A percentile compares a stretch with the other conserved stretches of the same genome.
Evolutionary conservation across 2,329 filamentous ascomycete species (phyloP).

Genomic region (Pestalotiopsis sp.): DNA sequence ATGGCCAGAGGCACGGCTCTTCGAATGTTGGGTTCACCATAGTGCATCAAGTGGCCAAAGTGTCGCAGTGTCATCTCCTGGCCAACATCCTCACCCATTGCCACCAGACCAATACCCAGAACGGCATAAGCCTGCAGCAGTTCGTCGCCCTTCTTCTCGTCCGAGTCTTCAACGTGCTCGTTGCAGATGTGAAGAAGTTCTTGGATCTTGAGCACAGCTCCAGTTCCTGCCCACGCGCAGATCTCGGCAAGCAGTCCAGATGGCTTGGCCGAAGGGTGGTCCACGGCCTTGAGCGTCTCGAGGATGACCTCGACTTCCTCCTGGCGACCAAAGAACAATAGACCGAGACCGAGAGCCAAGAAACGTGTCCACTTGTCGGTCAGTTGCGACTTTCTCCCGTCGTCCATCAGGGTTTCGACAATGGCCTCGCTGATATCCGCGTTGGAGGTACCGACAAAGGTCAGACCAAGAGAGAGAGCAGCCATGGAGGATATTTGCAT

Average conservation of each 20-base stretch:
- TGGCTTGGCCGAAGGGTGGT: conserved; percentile 96
- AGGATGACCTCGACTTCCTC: conserved; percentile 98
- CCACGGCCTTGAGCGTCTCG: conserved; percentile 94
- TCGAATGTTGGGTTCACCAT: conserved; percentile 95
- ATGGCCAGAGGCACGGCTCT: conserved; percentile 95
- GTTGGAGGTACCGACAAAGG: conserved; percentile 92
- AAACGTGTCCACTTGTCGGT: conserved; percentile 99
- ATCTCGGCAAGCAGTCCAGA: conserved; percentile 93
- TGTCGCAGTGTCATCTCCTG: conserved; percentile 98
- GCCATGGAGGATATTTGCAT: conserved; percentile 99
- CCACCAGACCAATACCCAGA: conserved; percentile 87
- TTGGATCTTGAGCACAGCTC: conserved; percentile 95
- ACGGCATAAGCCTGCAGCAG: conserved; percentile 95
- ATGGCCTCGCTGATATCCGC: conserved; percentile 91
- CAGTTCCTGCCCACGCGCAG: conserved; percentile 97
- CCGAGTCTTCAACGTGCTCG: conserved; percentile 91
- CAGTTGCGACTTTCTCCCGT: conserved; percentile 85
- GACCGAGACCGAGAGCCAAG: conserved; percentile 88
- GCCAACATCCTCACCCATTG: conserved; percentile 97
- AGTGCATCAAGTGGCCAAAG: conserved; percentile 98
- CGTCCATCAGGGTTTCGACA: conserved; percentile 89
- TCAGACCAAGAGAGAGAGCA: conserved; percentile 83
- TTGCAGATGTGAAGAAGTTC: conserved; percentile 98
- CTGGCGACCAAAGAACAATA: conserved; percentile 94
- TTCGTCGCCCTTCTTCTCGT: conserved; percentile 94